Evolutionary conservation across 202 grass and related monocot species (phyloP), one percentile per base, ranked within the genome.

Genomic region (Zoysia matrella): DNA sequence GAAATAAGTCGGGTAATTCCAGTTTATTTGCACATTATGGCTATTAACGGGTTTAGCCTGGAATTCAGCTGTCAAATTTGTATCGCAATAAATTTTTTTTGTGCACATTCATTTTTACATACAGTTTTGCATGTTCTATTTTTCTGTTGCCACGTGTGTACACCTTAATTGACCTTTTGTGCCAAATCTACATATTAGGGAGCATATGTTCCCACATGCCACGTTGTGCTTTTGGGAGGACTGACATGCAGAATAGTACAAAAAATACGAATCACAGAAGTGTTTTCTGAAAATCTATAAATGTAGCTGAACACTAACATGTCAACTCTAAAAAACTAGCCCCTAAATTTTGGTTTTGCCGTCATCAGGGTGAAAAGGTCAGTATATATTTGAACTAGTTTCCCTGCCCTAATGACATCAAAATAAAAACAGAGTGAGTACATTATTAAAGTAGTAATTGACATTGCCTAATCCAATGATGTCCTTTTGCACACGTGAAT

Each of bases 271-370:
- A 11, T 69, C 75, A 48, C 40, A 12, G 18, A 64, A 80, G 65
- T 5, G 6, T 69, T 63, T 40, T 36, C 39, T 49, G 58, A 47
- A 78, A 44, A 44, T 45, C 4, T 60, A 56, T 41, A 79, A 30
- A 65, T 39, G 78, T 61, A 65, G 39, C 66, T 76, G 12, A 73
- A 60, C 47, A 61, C 15, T 47, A 69, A 69, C 46, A 11, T 18
- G 15, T 13, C 47, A 11, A 2, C 16, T 61, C 36, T 54, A 82
- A 80, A 89, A 13, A 42, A 74, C 51, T 6, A 36, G 30, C 30
- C 30, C 30, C 30, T 36, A 36, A 36, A 36, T 36, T 36, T 36
- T 36, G 30, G 30, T 36, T 36, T 36, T 36, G 30, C 30, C 30
- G 30, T 36, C 30, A 36, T 36, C 30, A 36, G 30, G 30, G 30